These are phyloP conservation scores for Nasturtium officinale DNA, from an alignment of 345 rosid genomes.

Conservation along the genomic window DNA sequence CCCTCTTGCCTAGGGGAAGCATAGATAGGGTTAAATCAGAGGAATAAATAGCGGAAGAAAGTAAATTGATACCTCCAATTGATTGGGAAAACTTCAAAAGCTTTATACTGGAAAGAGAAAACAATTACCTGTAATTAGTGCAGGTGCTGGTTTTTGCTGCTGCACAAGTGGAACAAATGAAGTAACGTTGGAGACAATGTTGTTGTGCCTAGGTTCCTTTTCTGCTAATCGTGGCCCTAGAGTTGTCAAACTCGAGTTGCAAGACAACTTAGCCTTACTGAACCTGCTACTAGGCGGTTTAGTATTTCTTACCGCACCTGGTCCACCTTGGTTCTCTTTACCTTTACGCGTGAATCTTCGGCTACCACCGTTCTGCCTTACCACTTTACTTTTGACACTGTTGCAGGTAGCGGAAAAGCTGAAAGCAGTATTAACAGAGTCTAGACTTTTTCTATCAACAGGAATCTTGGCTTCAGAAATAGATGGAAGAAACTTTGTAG, in stretches of 20 bases:
- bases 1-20: conserved; percentile 71
- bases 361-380: conserved; percentile 48
- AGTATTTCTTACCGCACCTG: conserved; percentile 44
- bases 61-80: neutral
- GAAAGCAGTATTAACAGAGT: conserved; percentile 59
- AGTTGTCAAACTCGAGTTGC: conserved; percentile 50
- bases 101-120: conserved; percentile 23
- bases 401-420: conserved; percentile 54
- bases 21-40: neutral
- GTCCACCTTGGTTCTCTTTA: conserved; percentile 52
- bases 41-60: neutral
- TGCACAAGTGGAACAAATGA: conserved; percentile 87
- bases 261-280: conserved; percentile 64
- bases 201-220: conserved; percentile 60
- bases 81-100: neutral
- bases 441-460: conserved; percentile 65
- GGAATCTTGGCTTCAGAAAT: conserved; percentile 49
- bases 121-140: conserved; percentile 58
- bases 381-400: conserved; percentile 50
- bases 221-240: conserved; percentile 48
- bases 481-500: conserved; percentile 46
- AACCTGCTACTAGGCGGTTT: conserved; percentile 55
- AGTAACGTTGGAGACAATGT: conserved; percentile 73
- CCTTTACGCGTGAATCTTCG: conserved; percentile 51
- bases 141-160: conserved; percentile 66